Evolutionary conservation across 345 rosid species (phyloP).

Genomic region (Euphorbia tirucalli): DNA sequence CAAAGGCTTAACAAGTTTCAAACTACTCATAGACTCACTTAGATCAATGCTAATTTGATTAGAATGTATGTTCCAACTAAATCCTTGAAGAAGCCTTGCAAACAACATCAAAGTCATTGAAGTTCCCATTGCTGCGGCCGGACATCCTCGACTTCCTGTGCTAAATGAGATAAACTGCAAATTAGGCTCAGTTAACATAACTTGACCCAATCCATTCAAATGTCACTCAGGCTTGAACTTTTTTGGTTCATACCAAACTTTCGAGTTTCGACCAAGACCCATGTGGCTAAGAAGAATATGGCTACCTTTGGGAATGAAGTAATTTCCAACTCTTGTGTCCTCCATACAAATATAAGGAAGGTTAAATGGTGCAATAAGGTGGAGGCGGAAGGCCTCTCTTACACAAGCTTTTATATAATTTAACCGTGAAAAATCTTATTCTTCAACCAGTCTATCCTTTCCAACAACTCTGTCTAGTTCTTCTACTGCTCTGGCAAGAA

Average conservation of each 20-base stretch:
- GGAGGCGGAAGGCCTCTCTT: slow-evolving; percentile 51
- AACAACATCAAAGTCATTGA: slow-evolving; percentile 20
- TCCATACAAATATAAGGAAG: slow-evolving; percentile 38
- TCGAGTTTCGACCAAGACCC: slow-evolving; percentile 47
- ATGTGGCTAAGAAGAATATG: slow-evolving; percentile 41
- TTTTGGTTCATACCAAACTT: slow-evolving; percentile 46
- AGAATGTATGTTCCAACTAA: neutral
- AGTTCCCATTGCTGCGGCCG: slow-evolving; percentile 25
- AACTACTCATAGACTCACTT: neutral
- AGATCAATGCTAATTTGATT: neutral
- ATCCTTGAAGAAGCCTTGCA: slow-evolving; percentile 4
- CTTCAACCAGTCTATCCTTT: slow-evolving; percentile 38
- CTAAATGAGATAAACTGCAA: slow-evolving; percentile 13
- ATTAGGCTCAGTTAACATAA: slow-evolving; percentile 17
- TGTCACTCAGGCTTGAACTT: slow-evolving; percentile 50
- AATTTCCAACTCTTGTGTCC: slow-evolving; percentile 32
- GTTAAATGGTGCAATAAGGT: slow-evolving; percentile 46
- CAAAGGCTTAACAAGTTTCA: neutral
- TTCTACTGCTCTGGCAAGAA: too few relatives aligned
- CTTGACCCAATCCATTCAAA: slow-evolving; percentile 13
- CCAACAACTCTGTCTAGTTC: neutral
- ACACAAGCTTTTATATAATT: slow-evolving; percentile 49
- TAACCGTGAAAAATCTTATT: slow-evolving; percentile 42
- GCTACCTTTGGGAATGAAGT: slow-evolving; percentile 60
- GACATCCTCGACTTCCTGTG: slow-evolving; percentile 30